A percentile compares a stretch with the other conserved stretches of the same genome.
phyloP scores from a whole-genome alignment of 2,329 filamentous ascomycete genomes.

The Penicillium sp. region DNA sequence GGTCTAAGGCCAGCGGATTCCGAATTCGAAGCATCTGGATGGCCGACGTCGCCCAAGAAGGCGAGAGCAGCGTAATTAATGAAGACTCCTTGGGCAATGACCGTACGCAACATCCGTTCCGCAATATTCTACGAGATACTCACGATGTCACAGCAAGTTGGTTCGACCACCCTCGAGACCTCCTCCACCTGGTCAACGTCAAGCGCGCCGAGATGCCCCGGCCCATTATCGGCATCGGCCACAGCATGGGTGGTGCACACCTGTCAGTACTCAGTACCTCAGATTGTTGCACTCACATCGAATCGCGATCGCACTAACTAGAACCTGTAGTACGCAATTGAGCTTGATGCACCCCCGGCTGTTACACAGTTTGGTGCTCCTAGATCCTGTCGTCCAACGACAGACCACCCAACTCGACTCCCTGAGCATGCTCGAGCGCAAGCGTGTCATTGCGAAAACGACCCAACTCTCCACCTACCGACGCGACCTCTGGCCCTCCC shows the following conservation, averaged over 20 bases:
- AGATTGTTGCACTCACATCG: neutral
- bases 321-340: constrained; percentile 57
- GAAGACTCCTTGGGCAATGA: constrained; percentile 78
- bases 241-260: constrained; percentile 82
- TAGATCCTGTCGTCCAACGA: constrained; percentile 78
- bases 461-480: constrained; percentile 66
- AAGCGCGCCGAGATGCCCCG: constrained; percentile 79
- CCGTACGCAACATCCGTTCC: constrained; percentile 55
- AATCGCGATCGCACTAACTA: constrained; percentile 4
- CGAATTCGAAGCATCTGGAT: constrained; percentile 84
- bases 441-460: constrained; percentile 35
- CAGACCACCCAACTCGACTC: constrained; percentile 44
- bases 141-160: constrained; percentile 64
- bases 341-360: constrained; percentile 79
- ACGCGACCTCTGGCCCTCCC: constrained; percentile 80
- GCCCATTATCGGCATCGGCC: constrained; percentile 80
- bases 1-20: constrained; percentile 61
- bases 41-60: constrained; percentile 84
- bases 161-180: constrained; percentile 82
- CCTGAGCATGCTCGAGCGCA: constrained; percentile 24
- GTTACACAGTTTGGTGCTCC: constrained; percentile 70
- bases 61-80: constrained; percentile 75
- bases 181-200: constrained; percentile 80
- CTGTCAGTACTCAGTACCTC: constrained; percentile 49
- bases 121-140: constrained; percentile 10